These are phyloP conservation scores for Aspergillus melleus DNA, from an alignment of 2,329 filamentous ascomycete species.

Conservation along the genomic window DNA sequence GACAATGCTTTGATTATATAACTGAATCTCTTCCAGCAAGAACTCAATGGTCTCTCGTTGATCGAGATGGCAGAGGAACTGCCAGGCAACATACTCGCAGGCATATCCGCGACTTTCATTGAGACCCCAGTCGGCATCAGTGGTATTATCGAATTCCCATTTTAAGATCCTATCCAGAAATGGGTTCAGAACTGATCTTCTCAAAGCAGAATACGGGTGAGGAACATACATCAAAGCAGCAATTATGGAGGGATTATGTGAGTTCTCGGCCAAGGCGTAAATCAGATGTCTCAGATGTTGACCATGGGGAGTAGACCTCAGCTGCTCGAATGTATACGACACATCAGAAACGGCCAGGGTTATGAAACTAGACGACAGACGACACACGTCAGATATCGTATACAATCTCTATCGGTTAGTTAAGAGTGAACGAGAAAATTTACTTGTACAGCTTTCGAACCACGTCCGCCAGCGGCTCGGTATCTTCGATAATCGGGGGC, in stretches of 20 bases:
- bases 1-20: slow-evolving; percentile 19
- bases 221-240: slow-evolving; percentile 54
- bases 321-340: slow-evolving; percentile 47
- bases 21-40: slow-evolving; percentile 54
- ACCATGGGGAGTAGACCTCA: slow-evolving; percentile 39
- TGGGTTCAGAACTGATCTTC: background rate
- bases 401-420: background rate
- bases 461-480: slow-evolving; percentile 40
- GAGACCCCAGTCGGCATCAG: slow-evolving; percentile 56
- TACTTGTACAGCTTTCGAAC: slow-evolving; percentile 43
- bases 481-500: slow-evolving; percentile 42
- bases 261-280: slow-evolving; percentile 40
- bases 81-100: slow-evolving; percentile 64
- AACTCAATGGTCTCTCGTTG: slow-evolving; percentile 59
- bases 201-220: background rate
- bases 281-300: slow-evolving; percentile 42
- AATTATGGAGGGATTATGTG: slow-evolving; percentile 46
- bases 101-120: slow-evolving; percentile 58
- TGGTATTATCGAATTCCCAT: slow-evolving; percentile 55
- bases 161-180: slow-evolving; percentile 51
- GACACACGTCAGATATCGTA: slow-evolving; percentile 7
- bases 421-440: background rate
- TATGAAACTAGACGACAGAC: slow-evolving; percentile 35
- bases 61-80: slow-evolving; percentile 57
- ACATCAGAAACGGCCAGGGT: slow-evolving; percentile 40